These are phyloP conservation scores for Boletales sp. DNA, from an alignment of 768 basidiomycete genomes.

Conservation along the genomic window DNA sequence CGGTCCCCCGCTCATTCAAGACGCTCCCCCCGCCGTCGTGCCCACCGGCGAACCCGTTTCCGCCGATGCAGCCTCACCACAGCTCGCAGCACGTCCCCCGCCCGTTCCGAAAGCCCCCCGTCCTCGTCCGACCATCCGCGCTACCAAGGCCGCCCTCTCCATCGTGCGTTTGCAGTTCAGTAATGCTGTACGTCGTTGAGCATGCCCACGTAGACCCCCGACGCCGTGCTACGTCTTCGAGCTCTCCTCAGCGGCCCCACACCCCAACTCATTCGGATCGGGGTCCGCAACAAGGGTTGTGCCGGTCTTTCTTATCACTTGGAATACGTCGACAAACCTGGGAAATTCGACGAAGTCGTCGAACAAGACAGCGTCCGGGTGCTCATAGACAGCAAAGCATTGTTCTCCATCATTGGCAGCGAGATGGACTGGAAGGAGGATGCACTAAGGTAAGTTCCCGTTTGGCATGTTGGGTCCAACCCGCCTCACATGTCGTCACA, in stretches of 20 bases:
- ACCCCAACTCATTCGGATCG: slow-evolving; percentile 90
- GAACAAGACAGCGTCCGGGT: slow-evolving; percentile 94
- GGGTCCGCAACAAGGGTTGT: slow-evolving; percentile 96
- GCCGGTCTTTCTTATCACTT: slow-evolving; percentile 83
- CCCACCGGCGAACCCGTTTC: slow-evolving; percentile 46
- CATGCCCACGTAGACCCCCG: slow-evolving; percentile 56
- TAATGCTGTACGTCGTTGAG: neutral
- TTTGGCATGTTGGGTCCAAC: neutral
- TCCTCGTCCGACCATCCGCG: slow-evolving; percentile 59
- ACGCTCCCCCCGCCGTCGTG: slow-evolving; percentile 51
- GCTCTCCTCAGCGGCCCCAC: slow-evolving; percentile 77
- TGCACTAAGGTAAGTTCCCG: slow-evolving; percentile 58
- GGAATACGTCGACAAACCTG: slow-evolving; percentile 89
- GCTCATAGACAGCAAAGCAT: slow-evolving; percentile 91
- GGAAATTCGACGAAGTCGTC: slow-evolving; percentile 93
- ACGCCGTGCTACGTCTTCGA: slow-evolving; percentile 68
- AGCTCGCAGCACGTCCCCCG: slow-evolving; percentile 69
- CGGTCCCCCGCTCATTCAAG: slow-evolving; percentile 22
- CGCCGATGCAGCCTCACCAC: slow-evolving; percentile 63
- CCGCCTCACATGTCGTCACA: slow-evolving; percentile 25
- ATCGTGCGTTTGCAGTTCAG: slow-evolving; percentile 47
- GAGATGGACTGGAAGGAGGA: slow-evolving; percentile 99
- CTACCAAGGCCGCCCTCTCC: slow-evolving; percentile 73
- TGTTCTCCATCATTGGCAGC: slow-evolving; percentile 97
- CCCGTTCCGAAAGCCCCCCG: slow-evolving; percentile 62